Evolutionary conservation across 2,329 filamentous ascomycete species (phyloP).

Genomic region (Alternaria rosae): DNA sequence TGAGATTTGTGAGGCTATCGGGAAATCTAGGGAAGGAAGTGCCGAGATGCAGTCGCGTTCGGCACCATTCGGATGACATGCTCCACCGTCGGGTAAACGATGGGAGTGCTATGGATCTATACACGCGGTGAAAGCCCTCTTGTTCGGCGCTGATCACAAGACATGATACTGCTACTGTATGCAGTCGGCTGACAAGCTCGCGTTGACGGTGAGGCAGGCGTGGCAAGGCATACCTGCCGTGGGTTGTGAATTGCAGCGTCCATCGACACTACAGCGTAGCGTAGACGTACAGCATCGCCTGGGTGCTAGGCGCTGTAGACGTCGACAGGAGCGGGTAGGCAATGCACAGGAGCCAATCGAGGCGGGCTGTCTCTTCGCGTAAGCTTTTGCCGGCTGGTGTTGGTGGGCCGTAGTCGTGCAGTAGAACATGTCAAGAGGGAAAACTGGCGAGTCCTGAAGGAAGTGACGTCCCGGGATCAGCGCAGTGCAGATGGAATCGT

Average conservation of each 20-base stretch:
- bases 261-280: not conserved
- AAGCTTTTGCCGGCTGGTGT: conserved; percentile 16
- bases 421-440: conserved; percentile 20
- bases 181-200: conserved; percentile 8
- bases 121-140: conserved; percentile 1
- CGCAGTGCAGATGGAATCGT: conserved; percentile 5
- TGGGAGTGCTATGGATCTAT: not conserved
- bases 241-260: not conserved
- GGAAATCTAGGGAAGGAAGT: conserved; percentile 33
- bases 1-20: conserved; percentile 28
- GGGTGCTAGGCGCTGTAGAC: conserved; percentile 2
- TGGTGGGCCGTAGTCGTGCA: conserved; percentile 16
- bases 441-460: conserved; percentile 9
- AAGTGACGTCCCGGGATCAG: conserved; percentile 25
- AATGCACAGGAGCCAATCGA: conserved; percentile 17
- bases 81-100: conserved; percentile 23
- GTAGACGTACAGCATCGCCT: conserved; percentile 2
- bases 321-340: conserved; percentile 1
- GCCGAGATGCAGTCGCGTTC: conserved; percentile 12
- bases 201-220: conserved; percentile 2
- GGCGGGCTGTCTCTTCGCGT: conserved; percentile 15
- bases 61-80: conserved; percentile 22
- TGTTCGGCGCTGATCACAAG: not conserved
- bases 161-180: not conserved
- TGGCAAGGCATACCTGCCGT: conserved; percentile 11